These are phyloP conservation scores for Acanthamoeba healyi DNA, from an alignment of 208 protist species.

Conservation along the genomic window DNA sequence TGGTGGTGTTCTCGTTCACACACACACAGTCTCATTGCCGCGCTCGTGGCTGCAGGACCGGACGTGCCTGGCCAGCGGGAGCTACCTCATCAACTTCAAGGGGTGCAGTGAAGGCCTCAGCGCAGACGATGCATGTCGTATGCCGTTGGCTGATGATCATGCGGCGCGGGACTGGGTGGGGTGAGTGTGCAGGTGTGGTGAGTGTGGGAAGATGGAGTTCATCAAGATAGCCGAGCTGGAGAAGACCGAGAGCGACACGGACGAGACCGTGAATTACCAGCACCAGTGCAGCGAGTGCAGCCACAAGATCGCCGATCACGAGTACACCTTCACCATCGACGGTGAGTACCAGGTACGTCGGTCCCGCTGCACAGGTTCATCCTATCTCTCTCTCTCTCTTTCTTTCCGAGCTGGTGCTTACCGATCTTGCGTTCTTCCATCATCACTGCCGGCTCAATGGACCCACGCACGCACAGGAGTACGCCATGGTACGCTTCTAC, in stretches of 20 bases:
- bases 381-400: too few species aligned
- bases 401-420: too few species aligned
- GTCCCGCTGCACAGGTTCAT: not conserved
- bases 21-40: not conserved
- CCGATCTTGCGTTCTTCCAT: too few species aligned
- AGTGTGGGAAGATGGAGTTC: constrained; percentile 61
- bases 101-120: not conserved
- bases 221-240: constrained; percentile 55
- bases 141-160: not conserved
- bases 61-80: constrained; percentile 38
- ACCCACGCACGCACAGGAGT: not conserved
- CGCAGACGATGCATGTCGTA: too few species aligned
- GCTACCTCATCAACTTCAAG: constrained; percentile 54
- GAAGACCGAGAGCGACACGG: constrained; percentile 18
- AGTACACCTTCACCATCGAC: constrained; percentile 68
- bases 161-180: too few species aligned
- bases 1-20: not conserved
- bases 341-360: constrained; percentile 19
- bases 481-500: not conserved
- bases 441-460: too few species aligned
- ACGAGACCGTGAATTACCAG: constrained; percentile 54
- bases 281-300: constrained; percentile 64
- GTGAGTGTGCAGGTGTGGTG: constrained; percentile 8
- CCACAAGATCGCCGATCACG: constrained; percentile 66
- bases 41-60: constrained; percentile 2